Evolutionary conservation across 345 rosid species (phyloP), one percentile per base, ranked within the genome.

Genomic region (Theobroma cacao): DNA sequence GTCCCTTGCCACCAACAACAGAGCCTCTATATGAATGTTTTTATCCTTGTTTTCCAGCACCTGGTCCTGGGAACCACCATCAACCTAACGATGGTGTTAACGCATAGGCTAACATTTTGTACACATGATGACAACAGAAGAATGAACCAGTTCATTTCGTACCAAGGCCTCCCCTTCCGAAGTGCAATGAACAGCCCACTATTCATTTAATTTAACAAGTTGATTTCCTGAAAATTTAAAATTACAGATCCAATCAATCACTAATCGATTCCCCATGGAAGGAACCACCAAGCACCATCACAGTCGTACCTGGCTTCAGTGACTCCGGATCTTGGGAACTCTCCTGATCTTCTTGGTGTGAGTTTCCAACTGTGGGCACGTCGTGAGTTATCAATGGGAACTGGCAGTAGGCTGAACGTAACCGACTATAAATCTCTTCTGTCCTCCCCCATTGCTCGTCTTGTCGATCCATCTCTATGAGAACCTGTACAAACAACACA

Each of bases 381-480:
- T 78, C 84, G 13, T 75, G 79, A 70, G 89, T 34, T 53, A 75
- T 68, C 36, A 83, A n/a, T 12, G 87, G 88, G 69, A 87, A 76
- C 84, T 89, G 98, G 84, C 91, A 86, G 81, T 92, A 96, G n/a
- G 92, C 98, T 30, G 86, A 82, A 50, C 68, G 83, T 74, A 96
- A 73, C 69, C 79, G 81, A 74, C 74, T 47, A 62, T 85, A 84
- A 47, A 89, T 79, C 81, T 89, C 93, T 72, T 87, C 89, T 80
- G 83, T 69, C 72, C 78, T 87, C 85, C 92, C 97, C 52, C 82
- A 50, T 43, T 41, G 83, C 79, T 94, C 93, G 72, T 96, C 97
- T 61, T 78, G 84, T 80, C 88, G 84, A 91, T 96, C 99, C 99
- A 92, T 88, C 80, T 92, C 91, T 3, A 90, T 85, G 31, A 96